Evolutionary conservation across 768 basidiomycete genomes (phyloP).

Genomic region (Chlorophyllum brunneum): DNA sequence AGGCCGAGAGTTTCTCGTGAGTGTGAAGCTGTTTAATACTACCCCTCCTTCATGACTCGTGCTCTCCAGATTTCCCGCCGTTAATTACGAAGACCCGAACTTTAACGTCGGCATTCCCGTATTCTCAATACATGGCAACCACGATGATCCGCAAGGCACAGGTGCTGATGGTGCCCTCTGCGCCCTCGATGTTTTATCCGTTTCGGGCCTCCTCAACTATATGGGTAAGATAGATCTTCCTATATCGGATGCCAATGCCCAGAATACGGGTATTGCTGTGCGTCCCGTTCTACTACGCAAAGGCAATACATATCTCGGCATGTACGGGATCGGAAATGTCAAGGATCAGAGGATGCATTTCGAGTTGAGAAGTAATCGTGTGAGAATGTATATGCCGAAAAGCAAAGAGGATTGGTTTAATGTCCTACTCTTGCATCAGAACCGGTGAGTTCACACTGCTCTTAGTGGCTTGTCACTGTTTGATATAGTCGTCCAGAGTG

Average conservation of each 20-base stretch:
- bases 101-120: slow-evolving; percentile 95
- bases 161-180: slow-evolving; percentile 94
- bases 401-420: slow-evolving; percentile 96
- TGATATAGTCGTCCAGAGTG: slow-evolving; percentile 48
- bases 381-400: slow-evolving; percentile 93
- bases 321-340: slow-evolving; percentile 96
- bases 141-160: slow-evolving; percentile 97
- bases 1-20: slow-evolving; percentile 79
- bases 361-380: slow-evolving; percentile 89
- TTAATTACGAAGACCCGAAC: slow-evolving; percentile 97
- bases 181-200: slow-evolving; percentile 92
- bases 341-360: slow-evolving; percentile 97
- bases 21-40: slow-evolving; percentile 21
- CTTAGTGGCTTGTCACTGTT: not conserved
- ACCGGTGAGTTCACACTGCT: slow-evolving; percentile 55
- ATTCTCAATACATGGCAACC: slow-evolving; percentile 99
- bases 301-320: slow-evolving; percentile 79
- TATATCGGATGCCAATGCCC: slow-evolving; percentile 60
- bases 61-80: slow-evolving; percentile 75
- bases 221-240: slow-evolving; percentile 96
- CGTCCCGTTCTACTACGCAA: slow-evolving; percentile 89
- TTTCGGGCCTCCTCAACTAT: slow-evolving; percentile 92
- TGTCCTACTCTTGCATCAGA: slow-evolving; percentile 90
- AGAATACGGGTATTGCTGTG: slow-evolving; percentile 75
- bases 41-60: not conserved